Conservation (phyloP, 2,329 filamentous ascomycete genomes). For the Pseudocercospora cruenta region DNA sequence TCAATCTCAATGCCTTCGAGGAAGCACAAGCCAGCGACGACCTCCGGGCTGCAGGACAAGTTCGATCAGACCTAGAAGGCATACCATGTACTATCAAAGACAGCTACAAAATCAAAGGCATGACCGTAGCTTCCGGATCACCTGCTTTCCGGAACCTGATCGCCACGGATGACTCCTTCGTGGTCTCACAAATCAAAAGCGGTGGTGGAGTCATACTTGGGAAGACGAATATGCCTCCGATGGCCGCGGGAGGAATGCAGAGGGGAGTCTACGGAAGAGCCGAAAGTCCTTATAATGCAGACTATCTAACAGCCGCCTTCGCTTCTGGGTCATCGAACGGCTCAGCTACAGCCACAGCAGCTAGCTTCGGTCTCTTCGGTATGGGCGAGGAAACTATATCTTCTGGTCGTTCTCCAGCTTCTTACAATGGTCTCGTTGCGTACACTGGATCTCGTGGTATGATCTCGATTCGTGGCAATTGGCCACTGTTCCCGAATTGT, state of each 20-base stretch:
- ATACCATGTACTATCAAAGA: slow-evolving; percentile 62
- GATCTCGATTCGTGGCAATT: slow-evolving; percentile 53
- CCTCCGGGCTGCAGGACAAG: slow-evolving; percentile 43
- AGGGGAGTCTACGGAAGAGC: slow-evolving; percentile 59
- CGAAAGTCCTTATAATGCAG: slow-evolving; percentile 57
- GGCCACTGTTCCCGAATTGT: slow-evolving; percentile 57
- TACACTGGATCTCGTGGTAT: slow-evolving; percentile 58
- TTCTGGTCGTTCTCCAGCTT: slow-evolving; percentile 58
- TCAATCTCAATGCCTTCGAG: slow-evolving; percentile 49
- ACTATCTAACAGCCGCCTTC: slow-evolving; percentile 57
- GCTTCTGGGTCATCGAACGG: slow-evolving; percentile 62
- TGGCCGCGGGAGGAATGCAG: slow-evolving; percentile 62
- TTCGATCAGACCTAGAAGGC: slow-evolving; percentile 51
- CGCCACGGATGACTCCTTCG: slow-evolving; percentile 56
- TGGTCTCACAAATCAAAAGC: slow-evolving; percentile 49
- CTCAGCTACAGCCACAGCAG: slow-evolving; percentile 52
- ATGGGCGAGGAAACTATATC: slow-evolving; percentile 59
- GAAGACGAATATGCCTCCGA: slow-evolving; percentile 62
- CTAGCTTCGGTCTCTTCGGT: slow-evolving; percentile 55
- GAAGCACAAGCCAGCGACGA: slow-evolving; percentile 53
- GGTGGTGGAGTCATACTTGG: slow-evolving; percentile 57
- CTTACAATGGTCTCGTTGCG: slow-evolving; percentile 57
- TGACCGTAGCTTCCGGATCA: slow-evolving; percentile 57
- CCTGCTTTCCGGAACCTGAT: slow-evolving; percentile 55
- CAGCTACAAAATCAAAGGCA: slow-evolving; percentile 55